Evolutionary conservation across 352 stramenopile species (phyloP), one percentile per base, ranked within the genome.

Genomic region (Saprolegnia diclina): DNA sequence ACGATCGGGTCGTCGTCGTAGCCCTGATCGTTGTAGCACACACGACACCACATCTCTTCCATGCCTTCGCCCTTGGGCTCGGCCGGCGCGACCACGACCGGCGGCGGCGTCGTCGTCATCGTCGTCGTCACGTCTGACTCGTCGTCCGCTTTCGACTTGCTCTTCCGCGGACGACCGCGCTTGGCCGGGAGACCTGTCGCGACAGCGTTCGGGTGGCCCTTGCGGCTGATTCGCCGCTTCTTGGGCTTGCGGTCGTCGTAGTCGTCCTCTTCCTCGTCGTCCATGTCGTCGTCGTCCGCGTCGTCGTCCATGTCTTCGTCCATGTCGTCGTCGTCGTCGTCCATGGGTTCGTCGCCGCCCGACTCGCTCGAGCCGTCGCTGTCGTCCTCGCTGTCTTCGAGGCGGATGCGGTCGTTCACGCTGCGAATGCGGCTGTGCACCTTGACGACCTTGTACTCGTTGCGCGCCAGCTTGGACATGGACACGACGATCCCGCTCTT

Each of bases 1-100:
- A 95, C 87, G 40, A 95, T 95, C 32, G 85, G 86, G 57, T 95
- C 87, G 67, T 94, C 86, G 64, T 89, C 76, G 65, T 88, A 95
- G 13, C 85, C 86, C 72, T 93, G 83, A 72, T 94, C 87, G 50
- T 86, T 92, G 63, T 91, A 94, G 73, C 87, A 95, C 46, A 95
- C 87, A 10, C 87, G 86, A 65, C 87, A 95, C 83, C 87, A 94
- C 83, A 95, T 94, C 65, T 95, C 87, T 70, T 85, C 75, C 52
- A 61, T 42, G 14, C n/a, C 21, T 19, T 37, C 50, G 35, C 13
- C 45, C 13, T 67, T 44, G 32, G 21, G n/a, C 24, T 61, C 48
- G n/a, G 19, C 21, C 18, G 50, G 45, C 42, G 62, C 89, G 79
- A 0, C 84, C 81, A 50, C 89, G 80, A 65, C 89, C 81, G 26